Base-by-base conservation (phyloP, 371 early-diverging fungal genomes). In the Smittium culicis region DNA sequence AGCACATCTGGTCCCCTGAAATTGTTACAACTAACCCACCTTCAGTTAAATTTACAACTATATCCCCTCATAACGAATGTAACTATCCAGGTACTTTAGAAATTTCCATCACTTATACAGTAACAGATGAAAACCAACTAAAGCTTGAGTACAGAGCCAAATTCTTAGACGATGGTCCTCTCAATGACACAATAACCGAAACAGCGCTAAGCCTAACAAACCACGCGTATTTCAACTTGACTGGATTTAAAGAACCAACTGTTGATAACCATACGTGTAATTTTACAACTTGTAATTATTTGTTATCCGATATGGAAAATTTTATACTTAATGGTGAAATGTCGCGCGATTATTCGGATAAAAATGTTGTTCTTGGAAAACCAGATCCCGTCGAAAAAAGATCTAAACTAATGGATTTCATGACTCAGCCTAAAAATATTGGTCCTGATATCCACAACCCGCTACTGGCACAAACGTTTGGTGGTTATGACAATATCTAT, bases 171-270 rank as follows among this genome's bases (percentile, higher is more conserved):
- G 75, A 72, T 17, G 54, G 35, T 30, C 16, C 2, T 20, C n/a
- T 2, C n/a, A 11, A 29, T 8, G n/a, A n/a, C n/a, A n/a, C n/a
- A n/a, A 8, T 34, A 2, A 45, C 67, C 3, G 71, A 75, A 64
- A 80, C 81, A 27, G 64, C 77, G 55, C 61, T 81, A 31, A 83
- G 79, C 66, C 68, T 83, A 2, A 82, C 85, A 11, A 79, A 74
- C 69, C 85, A 85, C 72, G 69, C 80, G 27, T 85, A 84, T 70
- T 84, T 83, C 73, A 82, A 82, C 69, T 72, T 85, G 54, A 71
- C 81, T 14, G 84, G 85, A 3, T 69, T 75, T 56, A 68, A 32
- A 1, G 71, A 72, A 25, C 74, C 73, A 16, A 73, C 77, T 1
- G 66, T 83, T 24, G 71, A 65, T 31, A 73, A 73, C 66, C 79